phyloP scores from a whole-genome alignment of 1,139 yeast genomes.

The Geotrichum fermentans region DNA sequence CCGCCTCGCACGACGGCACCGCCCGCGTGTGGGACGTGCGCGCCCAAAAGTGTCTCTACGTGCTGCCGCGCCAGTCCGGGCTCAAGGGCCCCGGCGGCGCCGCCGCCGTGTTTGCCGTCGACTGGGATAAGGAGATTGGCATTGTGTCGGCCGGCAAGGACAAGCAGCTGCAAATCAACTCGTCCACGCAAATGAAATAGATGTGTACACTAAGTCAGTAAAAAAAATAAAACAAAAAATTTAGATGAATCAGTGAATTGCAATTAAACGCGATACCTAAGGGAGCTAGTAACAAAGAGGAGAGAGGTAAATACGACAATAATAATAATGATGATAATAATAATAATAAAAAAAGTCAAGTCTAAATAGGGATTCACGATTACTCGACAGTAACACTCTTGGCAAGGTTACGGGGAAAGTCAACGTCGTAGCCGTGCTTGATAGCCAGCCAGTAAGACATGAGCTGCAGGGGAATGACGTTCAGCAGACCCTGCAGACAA shows the following conservation, averaged over 20 bases:
- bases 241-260: too few relatives aligned
- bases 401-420: conserved; percentile 97
- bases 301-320: neutral
- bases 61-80: conserved; percentile 64
- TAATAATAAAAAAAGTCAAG: neutral
- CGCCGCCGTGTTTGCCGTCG: conserved; percentile 76
- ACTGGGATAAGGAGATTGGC: conserved; percentile 76
- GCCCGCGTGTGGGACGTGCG: conserved; percentile 95
- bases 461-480: conserved; percentile 90
- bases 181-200: conserved; percentile 11
- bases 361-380: conserved; percentile 3
- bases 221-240: neutral
- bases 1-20: conserved; percentile 94
- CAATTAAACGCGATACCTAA: too few relatives aligned
- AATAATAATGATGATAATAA: neutral
- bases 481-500: conserved; percentile 93
- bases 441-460: conserved; percentile 98
- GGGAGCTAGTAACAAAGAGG: too few relatives aligned
- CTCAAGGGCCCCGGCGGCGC: conserved; percentile 24
- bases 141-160: conserved; percentile 93
- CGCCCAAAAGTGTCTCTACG: conserved; percentile 76
- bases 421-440: conserved; percentile 92
- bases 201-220: neutral
- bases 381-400: conserved; percentile 95
- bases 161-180: conserved; percentile 81